Percentiles rank a stretch among this genome's conserved stretches.
Conservation (phyloP, 2,329 filamentous ascomycete genomes). For the Phaeophleospora eucalypticola region DNA sequence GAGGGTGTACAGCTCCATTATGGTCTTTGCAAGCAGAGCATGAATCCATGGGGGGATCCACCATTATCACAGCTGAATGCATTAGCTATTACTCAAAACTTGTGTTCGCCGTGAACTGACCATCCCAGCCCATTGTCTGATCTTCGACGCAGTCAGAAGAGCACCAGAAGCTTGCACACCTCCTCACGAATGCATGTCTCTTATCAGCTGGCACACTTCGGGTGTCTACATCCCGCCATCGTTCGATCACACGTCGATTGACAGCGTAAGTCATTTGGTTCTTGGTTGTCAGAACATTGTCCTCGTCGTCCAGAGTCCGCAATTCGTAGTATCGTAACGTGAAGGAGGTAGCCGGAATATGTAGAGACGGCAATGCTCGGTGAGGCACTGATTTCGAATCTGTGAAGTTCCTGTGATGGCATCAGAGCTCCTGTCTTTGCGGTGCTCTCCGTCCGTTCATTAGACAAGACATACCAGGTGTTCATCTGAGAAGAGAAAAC, state of each 20-base stretch:
- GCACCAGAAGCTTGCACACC: constrained; percentile 25
- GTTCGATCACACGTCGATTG: constrained; percentile 20
- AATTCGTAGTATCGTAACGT: constrained; percentile 24
- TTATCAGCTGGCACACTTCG: constrained; percentile 10
- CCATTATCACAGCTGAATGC: constrained; percentile 12
- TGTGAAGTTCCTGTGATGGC: constrained; percentile 17
- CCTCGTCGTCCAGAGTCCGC: constrained; percentile 14
- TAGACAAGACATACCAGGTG: constrained; percentile 14
- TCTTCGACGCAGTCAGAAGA: constrained; percentile 1
- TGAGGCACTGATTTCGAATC: constrained; percentile 20
- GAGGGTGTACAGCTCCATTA: not conserved
- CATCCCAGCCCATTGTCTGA: constrained; percentile 8
- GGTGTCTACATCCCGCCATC: constrained; percentile 22
- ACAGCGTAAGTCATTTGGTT: constrained; percentile 22
- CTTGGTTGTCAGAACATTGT: constrained; percentile 6
- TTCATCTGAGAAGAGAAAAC: constrained; percentile 27
- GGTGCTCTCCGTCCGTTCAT: too few relatives aligned
- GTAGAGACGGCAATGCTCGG: constrained; percentile 21
- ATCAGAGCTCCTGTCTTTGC: too few relatives aligned
- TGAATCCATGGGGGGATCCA: constrained; percentile 18
- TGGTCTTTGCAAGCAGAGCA: constrained; percentile 5
- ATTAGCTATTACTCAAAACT: not conserved
- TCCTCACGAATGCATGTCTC: constrained; percentile 19
- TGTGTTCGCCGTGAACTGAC: constrained; percentile 1
- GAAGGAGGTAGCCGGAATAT: constrained; percentile 15